These are phyloP conservation scores for Avena eriantha DNA, from an alignment of 176 grass and related monocot genomes.

Conservation along the genomic window DNA sequence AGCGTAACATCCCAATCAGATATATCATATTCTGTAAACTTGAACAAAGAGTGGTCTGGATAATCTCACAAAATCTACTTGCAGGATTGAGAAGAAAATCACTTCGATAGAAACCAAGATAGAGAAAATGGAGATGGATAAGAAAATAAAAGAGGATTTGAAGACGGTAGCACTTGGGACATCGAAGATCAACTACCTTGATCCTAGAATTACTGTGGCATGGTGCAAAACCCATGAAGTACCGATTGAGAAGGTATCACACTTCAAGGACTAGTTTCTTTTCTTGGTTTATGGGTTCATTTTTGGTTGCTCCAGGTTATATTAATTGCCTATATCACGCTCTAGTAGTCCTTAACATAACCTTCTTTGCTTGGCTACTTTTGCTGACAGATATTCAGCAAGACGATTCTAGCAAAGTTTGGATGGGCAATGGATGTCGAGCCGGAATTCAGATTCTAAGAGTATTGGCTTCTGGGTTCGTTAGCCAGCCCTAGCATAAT, in stretches of 20 bases:
- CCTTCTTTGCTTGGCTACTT: conserved; percentile 25
- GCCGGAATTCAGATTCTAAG: conserved; percentile 89
- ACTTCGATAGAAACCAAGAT: conserved; percentile 68
- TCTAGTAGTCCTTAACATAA: not conserved
- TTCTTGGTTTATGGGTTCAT: not conserved
- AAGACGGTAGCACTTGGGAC: conserved; percentile 94
- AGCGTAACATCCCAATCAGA: conserved; percentile 54
- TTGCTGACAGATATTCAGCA: conserved; percentile 90
- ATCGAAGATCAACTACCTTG: conserved; percentile 98
- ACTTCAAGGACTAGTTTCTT: conserved; percentile 10
- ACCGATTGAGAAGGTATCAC: conserved; percentile 91
- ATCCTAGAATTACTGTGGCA: conserved; percentile 94
- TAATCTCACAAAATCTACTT: conserved; percentile 56
- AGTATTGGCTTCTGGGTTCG: conserved; percentile 18
- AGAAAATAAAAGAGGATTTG: conserved; percentile 88
- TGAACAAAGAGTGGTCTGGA: conserved; percentile 16
- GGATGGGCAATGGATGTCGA: conserved; percentile 89
- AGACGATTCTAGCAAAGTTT: conserved; percentile 88
- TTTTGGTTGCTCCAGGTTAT: not conserved
- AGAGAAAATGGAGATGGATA: conserved; percentile 95
- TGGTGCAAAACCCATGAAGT: conserved; percentile 99
- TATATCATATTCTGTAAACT: conserved; percentile 27
- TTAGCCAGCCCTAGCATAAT: conserved; percentile 16
- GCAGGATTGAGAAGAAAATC: conserved; percentile 88
- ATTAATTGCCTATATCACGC: not conserved